These are phyloP conservation scores for Salix koriyanagi DNA, from an alignment of 345 rosid genomes.

Conservation along the genomic window DNA sequence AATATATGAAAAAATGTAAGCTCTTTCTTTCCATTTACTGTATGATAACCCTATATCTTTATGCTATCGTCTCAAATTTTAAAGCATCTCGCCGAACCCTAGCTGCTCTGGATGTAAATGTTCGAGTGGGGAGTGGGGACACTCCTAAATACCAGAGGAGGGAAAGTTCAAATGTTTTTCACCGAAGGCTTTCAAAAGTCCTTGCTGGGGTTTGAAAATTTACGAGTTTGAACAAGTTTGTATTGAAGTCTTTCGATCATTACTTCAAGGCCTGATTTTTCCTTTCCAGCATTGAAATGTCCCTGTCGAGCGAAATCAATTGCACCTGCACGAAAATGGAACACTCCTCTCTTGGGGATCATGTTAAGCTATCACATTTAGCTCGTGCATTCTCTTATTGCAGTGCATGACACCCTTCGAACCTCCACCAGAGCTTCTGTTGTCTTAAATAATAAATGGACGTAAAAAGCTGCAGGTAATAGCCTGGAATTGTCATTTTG, in stretches of 20 bases:
- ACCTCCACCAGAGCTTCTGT: background rate
- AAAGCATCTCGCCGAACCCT: conserved; percentile 23
- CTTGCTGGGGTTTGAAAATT: background rate
- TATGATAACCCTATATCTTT: background rate
- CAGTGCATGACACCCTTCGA: background rate
- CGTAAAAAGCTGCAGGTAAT: background rate
- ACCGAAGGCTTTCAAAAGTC: background rate
- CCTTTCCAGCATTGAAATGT: conserved; percentile 8
- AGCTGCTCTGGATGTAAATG: conserved; percentile 5
- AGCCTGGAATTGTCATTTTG: conserved; percentile 11
- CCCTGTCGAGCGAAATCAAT: conserved; percentile 1
- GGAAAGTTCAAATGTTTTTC: background rate
- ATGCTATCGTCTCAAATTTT: background rate
- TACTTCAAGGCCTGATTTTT: background rate
- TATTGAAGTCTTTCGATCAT: background rate
- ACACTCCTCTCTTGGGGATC: background rate
- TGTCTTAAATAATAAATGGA: background rate
- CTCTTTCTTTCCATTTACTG: conserved; percentile 5
- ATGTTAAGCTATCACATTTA: background rate
- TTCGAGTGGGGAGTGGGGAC: conserved; percentile 17
- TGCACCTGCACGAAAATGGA: conserved; percentile 7
- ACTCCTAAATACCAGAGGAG: background rate
- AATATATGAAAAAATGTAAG: conserved; percentile 25
- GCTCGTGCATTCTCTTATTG: background rate
- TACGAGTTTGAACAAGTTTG: too few species aligned